These are phyloP conservation scores for Alternaria sp. DNA, from an alignment of 2,329 filamentous ascomycete species.

Conservation along the genomic window DNA sequence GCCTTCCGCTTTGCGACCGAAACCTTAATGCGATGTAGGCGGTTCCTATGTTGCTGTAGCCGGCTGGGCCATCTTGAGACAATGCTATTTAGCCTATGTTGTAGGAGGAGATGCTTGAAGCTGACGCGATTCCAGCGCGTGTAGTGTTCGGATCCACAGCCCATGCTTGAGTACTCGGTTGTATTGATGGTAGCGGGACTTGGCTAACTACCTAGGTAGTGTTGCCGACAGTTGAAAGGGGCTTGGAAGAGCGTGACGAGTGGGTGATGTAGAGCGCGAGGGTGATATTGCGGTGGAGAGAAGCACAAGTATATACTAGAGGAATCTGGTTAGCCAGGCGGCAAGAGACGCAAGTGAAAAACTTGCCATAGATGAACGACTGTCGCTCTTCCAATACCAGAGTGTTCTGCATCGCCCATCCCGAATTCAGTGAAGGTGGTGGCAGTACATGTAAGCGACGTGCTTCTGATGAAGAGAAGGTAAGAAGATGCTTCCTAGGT, in stretches of 20 bases:
- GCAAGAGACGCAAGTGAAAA: not conserved
- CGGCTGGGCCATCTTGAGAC: not conserved
- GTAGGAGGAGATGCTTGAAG: not conserved
- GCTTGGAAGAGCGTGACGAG: not conserved
- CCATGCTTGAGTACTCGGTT: not conserved
- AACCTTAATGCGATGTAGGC: not conserved
- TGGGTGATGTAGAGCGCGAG: not conserved
- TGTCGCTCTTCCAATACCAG: not conserved
- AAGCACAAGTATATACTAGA: not conserved
- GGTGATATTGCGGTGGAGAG: not conserved
- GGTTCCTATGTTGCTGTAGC: not conserved
- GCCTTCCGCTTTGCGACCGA: not conserved
- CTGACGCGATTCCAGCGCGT: not conserved
- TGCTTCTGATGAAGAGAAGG: not conserved
- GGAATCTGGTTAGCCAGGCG: not conserved
- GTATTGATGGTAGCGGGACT: not conserved
- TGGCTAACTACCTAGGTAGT: not conserved
- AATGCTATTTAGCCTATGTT: not conserved
- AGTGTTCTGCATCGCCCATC: not conserved
- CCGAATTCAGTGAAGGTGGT: not conserved
- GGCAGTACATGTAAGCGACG: not conserved
- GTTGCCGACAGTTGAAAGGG: not conserved
- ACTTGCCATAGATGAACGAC: slow-evolving; percentile 3
- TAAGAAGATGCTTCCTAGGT: not conserved
- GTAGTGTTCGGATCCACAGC: not conserved